These are phyloP conservation scores for Solanum hybrid DNA, from an alignment of 305 asterid species.

Conservation along the genomic window DNA sequence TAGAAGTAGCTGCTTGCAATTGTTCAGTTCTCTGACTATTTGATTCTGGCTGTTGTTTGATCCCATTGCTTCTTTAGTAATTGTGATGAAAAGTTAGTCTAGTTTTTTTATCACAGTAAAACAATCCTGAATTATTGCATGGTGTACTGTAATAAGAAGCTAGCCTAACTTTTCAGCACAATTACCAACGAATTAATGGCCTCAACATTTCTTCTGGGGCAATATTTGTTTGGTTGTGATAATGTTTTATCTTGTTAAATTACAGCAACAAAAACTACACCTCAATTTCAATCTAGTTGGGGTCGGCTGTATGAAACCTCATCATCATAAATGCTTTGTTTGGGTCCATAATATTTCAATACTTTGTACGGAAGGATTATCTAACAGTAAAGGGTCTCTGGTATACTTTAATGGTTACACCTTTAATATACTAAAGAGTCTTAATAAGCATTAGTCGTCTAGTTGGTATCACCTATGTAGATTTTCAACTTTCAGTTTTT, in stretches of 20 bases:
- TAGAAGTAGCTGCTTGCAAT: not conserved
- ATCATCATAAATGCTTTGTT: not conserved
- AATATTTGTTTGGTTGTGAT: not conserved
- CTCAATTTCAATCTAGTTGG: not conserved
- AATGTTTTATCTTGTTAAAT: not conserved
- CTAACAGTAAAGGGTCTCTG: not conserved
- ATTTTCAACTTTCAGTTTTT: not conserved
- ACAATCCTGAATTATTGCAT: not conserved
- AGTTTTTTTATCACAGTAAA: not conserved
- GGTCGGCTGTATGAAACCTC: not conserved
- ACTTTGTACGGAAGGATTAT: not conserved
- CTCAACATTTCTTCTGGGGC: not conserved
- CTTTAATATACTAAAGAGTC: not conserved
- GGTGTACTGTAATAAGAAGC: not conserved
- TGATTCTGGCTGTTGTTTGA: not conserved
- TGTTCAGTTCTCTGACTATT: conserved; percentile 2
- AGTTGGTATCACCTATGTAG: not conserved
- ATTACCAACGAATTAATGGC: not conserved
- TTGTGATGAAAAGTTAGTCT: not conserved
- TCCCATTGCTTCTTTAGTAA: not conserved
- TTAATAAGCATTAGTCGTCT: not conserved
- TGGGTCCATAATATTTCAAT: not conserved
- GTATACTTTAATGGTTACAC: not conserved
- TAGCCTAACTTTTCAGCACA: not conserved
- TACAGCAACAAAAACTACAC: not conserved